Percentiles rank a stretch among this genome's conserved stretches.
These are phyloP conservation scores for Stereocaulon alpinum DNA, from an alignment of 495 filamentous ascomycete species.

Conservation along the genomic window DNA sequence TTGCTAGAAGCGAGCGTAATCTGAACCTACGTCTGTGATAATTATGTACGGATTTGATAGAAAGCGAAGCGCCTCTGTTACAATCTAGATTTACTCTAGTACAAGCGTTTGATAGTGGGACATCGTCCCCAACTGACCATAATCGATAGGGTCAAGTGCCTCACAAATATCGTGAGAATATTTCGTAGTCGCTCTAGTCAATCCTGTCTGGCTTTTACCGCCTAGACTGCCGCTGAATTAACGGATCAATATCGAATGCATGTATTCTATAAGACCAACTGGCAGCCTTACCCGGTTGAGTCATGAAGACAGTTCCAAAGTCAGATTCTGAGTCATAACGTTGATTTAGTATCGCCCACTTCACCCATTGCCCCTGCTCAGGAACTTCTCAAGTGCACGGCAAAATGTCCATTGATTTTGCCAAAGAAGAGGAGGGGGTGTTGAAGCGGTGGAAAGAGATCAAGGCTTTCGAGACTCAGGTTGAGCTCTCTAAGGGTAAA, in stretches of 20 bases:
- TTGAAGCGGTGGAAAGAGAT: conserved; percentile 81
- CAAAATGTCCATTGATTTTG: conserved; percentile 81
- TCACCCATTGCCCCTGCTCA: not conserved
- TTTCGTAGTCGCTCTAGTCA: too few relatives aligned
- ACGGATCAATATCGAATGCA: not conserved
- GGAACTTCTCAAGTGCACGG: not conserved
- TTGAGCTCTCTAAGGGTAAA: conserved; percentile 61
- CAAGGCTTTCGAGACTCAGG: conserved; percentile 71
- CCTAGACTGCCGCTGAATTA: too few relatives aligned
- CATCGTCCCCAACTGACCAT: too few relatives aligned
- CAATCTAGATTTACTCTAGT: not conserved
- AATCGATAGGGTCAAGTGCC: too few relatives aligned
- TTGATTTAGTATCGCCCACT: not conserved
- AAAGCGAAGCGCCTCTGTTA: not conserved
- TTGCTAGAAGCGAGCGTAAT: not conserved
- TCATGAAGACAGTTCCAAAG: not conserved
- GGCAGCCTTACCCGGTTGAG: not conserved
- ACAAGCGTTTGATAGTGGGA: too few relatives aligned
- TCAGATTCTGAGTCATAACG: conserved; percentile 1
- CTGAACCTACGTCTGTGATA: too few relatives aligned
- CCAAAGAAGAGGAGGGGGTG: conserved; percentile 75
- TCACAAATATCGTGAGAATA: too few relatives aligned
- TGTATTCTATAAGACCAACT: not conserved
- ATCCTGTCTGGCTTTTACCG: too few relatives aligned
- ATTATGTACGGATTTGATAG: not conserved